phyloP scores from a whole-genome alignment of 768 basidiomycete species.

The Leccinum broughii region DNA sequence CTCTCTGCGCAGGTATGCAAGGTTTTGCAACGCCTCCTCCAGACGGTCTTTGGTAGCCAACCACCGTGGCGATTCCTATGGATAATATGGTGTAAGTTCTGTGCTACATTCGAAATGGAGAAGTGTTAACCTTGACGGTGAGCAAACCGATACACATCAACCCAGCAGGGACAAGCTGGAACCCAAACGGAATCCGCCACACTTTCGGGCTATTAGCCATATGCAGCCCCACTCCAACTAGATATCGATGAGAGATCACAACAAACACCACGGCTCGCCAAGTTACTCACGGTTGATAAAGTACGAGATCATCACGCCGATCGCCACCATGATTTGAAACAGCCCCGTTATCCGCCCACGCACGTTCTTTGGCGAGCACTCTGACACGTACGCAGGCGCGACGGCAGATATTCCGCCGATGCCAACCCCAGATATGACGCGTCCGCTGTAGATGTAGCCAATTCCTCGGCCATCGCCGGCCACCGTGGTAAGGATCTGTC shows the following conservation, averaged over 20 bases:
- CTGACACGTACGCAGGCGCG: conserved; percentile 83
- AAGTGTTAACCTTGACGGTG: conserved; percentile 52
- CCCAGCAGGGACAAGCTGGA: conserved; percentile 75
- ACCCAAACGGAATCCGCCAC: conserved; percentile 73
- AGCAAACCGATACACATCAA: conserved; percentile 67
- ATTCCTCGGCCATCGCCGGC: conserved; percentile 58
- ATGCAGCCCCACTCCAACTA: conserved; percentile 63
- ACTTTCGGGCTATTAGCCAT: conserved; percentile 46
- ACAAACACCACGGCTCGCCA: background rate
- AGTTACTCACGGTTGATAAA: conserved; percentile 68
- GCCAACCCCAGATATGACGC: conserved; percentile 77
- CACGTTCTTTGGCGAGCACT: conserved; percentile 84
- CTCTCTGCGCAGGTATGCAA: conserved; percentile 63
- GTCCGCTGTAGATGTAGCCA: conserved; percentile 74
- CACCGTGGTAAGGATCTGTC: conserved; percentile 68
- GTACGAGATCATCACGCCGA: conserved; percentile 84
- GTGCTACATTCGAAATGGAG: background rate
- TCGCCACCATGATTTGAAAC: conserved; percentile 85
- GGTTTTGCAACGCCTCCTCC: conserved; percentile 54
- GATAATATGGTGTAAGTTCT: conserved; percentile 10
- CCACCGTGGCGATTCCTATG: conserved; percentile 74
- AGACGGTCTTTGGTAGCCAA: conserved; percentile 62
- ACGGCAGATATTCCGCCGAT: conserved; percentile 85
- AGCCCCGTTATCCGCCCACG: conserved; percentile 83
- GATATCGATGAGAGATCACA: conserved; percentile 1